These are phyloP conservation scores for Lentinula novae-zelandiae DNA, from an alignment of 1,284 basidiomycete species.

Conservation along the genomic window DNA sequence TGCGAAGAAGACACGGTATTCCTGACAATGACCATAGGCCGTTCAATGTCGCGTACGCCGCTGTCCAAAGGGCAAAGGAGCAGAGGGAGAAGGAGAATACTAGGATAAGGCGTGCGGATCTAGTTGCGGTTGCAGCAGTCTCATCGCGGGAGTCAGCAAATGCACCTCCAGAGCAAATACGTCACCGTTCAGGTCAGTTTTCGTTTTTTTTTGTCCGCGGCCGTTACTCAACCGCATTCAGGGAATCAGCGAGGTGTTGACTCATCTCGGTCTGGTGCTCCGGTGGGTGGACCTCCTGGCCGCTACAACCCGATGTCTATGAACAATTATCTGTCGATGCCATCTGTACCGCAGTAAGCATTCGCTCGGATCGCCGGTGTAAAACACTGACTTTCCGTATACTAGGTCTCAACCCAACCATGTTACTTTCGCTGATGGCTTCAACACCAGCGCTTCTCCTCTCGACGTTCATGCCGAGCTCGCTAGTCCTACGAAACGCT, in stretches of 20 bases:
- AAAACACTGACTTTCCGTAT: not conserved
- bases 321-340: slow-evolving; percentile 7
- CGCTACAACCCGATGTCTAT: slow-evolving; percentile 1
- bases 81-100: slow-evolving; percentile 38
- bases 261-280: slow-evolving; percentile 6
- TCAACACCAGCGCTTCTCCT: slow-evolving; percentile 29
- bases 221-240: not conserved
- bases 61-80: slow-evolving; percentile 50
- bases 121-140: slow-evolving; percentile 25
- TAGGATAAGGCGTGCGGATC: slow-evolving; percentile 28
- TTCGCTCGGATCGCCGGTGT: not conserved
- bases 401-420: slow-evolving; percentile 7
- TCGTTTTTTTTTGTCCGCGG: slow-evolving; percentile 6
- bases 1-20: slow-evolving; percentile 73
- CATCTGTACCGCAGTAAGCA: slow-evolving; percentile 6
- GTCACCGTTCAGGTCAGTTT: slow-evolving; percentile 34
- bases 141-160: slow-evolving; percentile 22
- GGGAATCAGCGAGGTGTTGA: slow-evolving; percentile 10
- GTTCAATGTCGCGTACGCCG: slow-evolving; percentile 80
- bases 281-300: slow-evolving; percentile 5
- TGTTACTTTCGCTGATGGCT: slow-evolving; percentile 27
- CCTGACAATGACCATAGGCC: slow-evolving; percentile 76
- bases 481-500: slow-evolving; percentile 20
- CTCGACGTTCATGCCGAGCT: slow-evolving; percentile 15
- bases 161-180: slow-evolving; percentile 26